These are phyloP conservation scores for Fomitopsis schrenkii DNA, from an alignment of 1,284 basidiomycete species.

Conservation along the genomic window DNA sequence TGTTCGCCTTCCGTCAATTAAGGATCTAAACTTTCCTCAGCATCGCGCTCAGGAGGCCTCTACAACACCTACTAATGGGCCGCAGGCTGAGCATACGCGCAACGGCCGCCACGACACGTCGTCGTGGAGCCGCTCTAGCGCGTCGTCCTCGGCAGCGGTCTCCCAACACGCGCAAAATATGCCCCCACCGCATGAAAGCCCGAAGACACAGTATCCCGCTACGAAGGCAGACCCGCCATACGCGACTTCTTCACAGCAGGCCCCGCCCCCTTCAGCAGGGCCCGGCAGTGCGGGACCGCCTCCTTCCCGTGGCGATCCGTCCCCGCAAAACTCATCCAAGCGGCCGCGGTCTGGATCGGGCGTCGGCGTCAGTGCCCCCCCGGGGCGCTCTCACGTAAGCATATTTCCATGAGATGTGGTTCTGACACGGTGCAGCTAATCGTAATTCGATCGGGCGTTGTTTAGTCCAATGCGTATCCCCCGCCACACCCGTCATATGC, in stretches of 20 bases:
- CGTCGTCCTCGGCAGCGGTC: constrained; percentile 9
- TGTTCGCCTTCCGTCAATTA: constrained; percentile 60
- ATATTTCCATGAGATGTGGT: constrained; percentile 21
- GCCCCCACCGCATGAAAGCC: constrained; percentile 17
- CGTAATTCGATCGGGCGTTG: constrained; percentile 10
- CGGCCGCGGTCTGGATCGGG: constrained; percentile 27
- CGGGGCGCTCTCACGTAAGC: constrained; percentile 35
- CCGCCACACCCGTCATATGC: constrained; percentile 24
- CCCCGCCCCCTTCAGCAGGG: constrained; percentile 13
- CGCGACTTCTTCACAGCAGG: constrained; percentile 7
- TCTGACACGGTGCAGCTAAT: constrained; percentile 20
- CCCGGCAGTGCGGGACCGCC: constrained; percentile 14
- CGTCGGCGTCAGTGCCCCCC: constrained; percentile 26
- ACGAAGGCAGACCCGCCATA: constrained; percentile 17
- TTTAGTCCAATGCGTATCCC: constrained; percentile 19
- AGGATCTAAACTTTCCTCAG: constrained; percentile 55
- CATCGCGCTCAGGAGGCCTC: constrained; percentile 29
- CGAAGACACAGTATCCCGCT: constrained; percentile 15
- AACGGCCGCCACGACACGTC: constrained; percentile 19
- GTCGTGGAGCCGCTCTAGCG: constrained; percentile 18
- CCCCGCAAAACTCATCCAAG: constrained; percentile 23
- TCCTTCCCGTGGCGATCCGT: constrained; percentile 18
- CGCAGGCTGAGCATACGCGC: constrained; percentile 16
- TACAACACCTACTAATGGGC: constrained; percentile 12
- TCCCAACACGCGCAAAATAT: constrained; percentile 15